These are phyloP conservation scores for Balakata baccata DNA, from an alignment of 345 rosid genomes.

Conservation along the genomic window DNA sequence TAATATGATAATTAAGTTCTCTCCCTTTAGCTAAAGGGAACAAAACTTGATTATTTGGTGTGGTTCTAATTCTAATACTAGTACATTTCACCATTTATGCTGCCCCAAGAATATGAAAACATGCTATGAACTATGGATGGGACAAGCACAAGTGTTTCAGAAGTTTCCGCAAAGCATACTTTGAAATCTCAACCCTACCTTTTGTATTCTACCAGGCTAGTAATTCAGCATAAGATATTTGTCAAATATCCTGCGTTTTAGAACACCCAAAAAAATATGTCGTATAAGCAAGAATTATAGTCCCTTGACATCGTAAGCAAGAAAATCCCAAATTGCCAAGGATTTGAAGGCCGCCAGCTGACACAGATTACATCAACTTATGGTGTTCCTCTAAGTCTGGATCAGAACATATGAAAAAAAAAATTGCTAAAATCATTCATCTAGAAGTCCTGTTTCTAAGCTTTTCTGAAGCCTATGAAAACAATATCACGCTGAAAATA, in stretches of 20 bases:
- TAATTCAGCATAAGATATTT: too few species aligned
- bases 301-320: not conserved
- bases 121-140: not conserved
- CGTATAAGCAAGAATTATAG: too few species aligned
- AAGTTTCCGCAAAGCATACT: not conserved
- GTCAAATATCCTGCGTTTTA: too few species aligned
- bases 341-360: not conserved
- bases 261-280: too few species aligned
- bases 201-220: too few species aligned
- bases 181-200: too few species aligned
- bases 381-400: not conserved
- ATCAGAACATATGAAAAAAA: not conserved
- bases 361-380: not conserved
- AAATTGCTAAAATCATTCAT: conserved; percentile 1
- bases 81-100: not conserved
- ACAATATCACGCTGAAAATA: not conserved
- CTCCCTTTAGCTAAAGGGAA: not conserved
- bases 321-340: not conserved
- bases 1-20: not conserved
- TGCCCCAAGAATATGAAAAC: not conserved
- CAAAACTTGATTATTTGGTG: not conserved
- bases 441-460: not conserved
- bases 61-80: not conserved
- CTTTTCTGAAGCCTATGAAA: not conserved
- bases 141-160: not conserved